phyloP scores from a whole-genome alignment of 768 basidiomycete species.

The Amanita brunnescens region DNA sequence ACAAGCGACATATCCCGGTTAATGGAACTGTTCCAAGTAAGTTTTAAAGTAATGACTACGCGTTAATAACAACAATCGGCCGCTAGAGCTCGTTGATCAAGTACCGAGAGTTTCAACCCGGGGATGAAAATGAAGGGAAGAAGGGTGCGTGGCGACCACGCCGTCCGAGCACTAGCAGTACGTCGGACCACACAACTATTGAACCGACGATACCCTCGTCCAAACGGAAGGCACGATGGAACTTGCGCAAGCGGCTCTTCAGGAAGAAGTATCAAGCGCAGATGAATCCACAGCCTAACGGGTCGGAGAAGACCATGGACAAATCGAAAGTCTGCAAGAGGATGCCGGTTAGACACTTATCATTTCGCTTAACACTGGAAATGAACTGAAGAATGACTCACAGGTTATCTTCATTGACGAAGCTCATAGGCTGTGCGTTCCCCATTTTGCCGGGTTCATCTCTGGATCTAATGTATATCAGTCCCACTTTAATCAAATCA shows the following conservation, averaged over 20 bases:
- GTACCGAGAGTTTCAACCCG: slow-evolving; percentile 62
- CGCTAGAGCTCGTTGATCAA: slow-evolving; percentile 56
- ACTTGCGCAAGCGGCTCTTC: slow-evolving; percentile 22
- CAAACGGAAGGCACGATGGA: slow-evolving; percentile 21
- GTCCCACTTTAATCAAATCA: slow-evolving; percentile 68
- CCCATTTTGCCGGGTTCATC: background rate
- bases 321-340: slow-evolving; percentile 43
- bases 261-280: slow-evolving; percentile 15
- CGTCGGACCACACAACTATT: slow-evolving; percentile 36
- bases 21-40: slow-evolving; percentile 78
- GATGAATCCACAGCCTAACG: slow-evolving; percentile 13
- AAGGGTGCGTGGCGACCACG: slow-evolving; percentile 16
- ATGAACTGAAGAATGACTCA: background rate
- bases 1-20: slow-evolving; percentile 76
- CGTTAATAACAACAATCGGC: background rate
- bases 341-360: slow-evolving; percentile 38
- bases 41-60: background rate
- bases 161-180: slow-evolving; percentile 22
- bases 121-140: slow-evolving; percentile 18
- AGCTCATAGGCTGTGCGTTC: slow-evolving; percentile 67
- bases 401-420: slow-evolving; percentile 75
- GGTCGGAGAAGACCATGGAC: slow-evolving; percentile 25
- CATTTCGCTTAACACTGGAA: slow-evolving; percentile 18
- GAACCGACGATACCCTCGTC: slow-evolving; percentile 18
- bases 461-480: slow-evolving; percentile 18